Evolutionary conservation across 1,284 basidiomycete species (phyloP), one percentile per base, ranked within the genome.

Genomic region (Melanopsichium pennsylvanicum): DNA sequence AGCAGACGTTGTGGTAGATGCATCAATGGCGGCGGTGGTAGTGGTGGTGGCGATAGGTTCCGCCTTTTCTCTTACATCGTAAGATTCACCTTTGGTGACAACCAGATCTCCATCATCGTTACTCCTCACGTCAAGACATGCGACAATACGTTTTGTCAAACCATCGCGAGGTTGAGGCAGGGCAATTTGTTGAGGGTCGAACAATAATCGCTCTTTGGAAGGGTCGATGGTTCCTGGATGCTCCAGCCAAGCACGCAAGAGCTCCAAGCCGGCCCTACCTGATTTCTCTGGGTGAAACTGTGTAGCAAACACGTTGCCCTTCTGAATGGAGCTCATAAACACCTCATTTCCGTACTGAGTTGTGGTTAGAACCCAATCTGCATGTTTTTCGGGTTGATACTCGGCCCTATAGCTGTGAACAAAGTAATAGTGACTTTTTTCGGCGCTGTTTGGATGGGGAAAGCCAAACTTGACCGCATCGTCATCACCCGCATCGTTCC

Each of bases 211-310:
- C 49, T 68, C 33, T 55, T 70, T 60, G 40, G 35, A 41, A 1
- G 55, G 45, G 36, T 62, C 42, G 29, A 62, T 56, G 27, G 55
- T 49, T 25, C 69, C 77, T 0, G 83, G 81, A 6, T 83, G 86
- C 44, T 86, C 85, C 46, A 99, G 85, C 96, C 96, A 99, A 22
- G 88, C 84, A 44, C 87, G 86, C 33, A 99, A 85, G 37, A 97
- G 85, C 37, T 86, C 85, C 38, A 98, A 86, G 12, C 96, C 96
- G 1, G 92, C 92, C n/a, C 85, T 84, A 13, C 96, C 95, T 2
- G 92, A 95, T 83, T 99, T 99, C 82, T 99, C 96, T 9, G 96
- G 96, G 84, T 99, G 96, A 84, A 97, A 98, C 82, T 99, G 96
- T 15, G 90, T 91, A 16, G 88, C 96, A 81, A 95, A 97, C 45